These are phyloP conservation scores for Ganoderma lingzhi DNA, from an alignment of 1,284 basidiomycete species.

Conservation along the genomic window DNA sequence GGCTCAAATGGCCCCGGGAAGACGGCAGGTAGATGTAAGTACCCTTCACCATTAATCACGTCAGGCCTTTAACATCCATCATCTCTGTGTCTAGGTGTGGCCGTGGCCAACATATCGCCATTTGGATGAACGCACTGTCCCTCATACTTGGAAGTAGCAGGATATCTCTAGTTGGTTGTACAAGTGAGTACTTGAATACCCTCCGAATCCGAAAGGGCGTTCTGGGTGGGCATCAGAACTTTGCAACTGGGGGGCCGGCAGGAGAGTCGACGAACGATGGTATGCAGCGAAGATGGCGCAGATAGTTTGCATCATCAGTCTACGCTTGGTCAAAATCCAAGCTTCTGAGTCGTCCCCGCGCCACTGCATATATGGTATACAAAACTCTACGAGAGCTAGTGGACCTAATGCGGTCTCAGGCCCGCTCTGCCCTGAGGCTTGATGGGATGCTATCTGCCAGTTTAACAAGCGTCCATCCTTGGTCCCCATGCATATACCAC, in stretches of 20 bases:
- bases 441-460: background rate
- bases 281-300: background rate
- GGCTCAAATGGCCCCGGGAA: background rate
- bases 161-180: background rate
- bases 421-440: background rate
- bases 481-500: background rate
- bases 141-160: background rate
- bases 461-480: background rate
- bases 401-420: background rate
- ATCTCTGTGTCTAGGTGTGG: background rate
- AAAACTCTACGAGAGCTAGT: background rate
- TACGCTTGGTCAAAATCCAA: background rate
- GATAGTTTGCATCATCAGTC: background rate
- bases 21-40: background rate
- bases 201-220: background rate
- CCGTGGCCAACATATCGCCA: background rate
- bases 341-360: background rate
- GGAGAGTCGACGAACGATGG: background rate
- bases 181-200: background rate
- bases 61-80: too few species aligned
- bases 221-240: too few species aligned
- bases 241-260: too few species aligned
- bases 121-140: background rate
- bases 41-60: background rate
- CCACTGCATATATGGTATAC: background rate